Conservation (phyloP, 352 stramenopile genomes). For the Aphanomyces astaci region DNA sequence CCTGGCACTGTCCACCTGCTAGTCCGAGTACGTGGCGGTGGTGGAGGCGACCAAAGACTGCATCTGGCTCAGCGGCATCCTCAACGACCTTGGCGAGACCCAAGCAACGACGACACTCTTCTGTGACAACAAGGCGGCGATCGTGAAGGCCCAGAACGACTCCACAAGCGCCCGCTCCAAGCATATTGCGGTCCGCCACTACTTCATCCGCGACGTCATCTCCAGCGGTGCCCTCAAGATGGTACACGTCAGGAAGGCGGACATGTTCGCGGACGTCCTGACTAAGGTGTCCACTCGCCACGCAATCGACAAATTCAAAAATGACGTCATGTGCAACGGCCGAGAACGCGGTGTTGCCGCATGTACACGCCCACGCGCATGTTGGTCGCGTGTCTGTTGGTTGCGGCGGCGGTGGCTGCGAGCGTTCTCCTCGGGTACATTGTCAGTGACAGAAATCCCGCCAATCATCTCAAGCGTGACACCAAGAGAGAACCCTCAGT, state of each 20-base stretch:
- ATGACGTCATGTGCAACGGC: neutral
- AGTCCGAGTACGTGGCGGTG: neutral
- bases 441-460: neutral
- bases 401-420: no score
- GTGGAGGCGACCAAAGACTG: neutral
- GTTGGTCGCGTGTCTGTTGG: no score
- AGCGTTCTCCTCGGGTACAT: no score
- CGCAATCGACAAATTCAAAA: neutral
- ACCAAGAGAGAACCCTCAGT: neutral
- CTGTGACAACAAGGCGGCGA: constrained; percentile 6
- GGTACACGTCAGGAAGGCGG: neutral
- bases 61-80: neutral
- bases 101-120: neutral
- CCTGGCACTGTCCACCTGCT: neutral
- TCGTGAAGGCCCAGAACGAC: neutral
- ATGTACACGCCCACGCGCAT: no score
- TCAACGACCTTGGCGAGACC: neutral
- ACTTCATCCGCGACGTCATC: neutral
- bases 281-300: constrained; percentile 3
- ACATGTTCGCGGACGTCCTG: neutral
- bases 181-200: neutral
- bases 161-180: neutral
- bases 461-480: neutral
- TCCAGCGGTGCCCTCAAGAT: neutral
- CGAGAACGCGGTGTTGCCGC: no score